A percentile compares a stretch with the other conserved stretches of the same genome.
phyloP scores from a whole-genome alignment of 1,139 yeast species.

The Geotrichum carabidarum region DNA sequence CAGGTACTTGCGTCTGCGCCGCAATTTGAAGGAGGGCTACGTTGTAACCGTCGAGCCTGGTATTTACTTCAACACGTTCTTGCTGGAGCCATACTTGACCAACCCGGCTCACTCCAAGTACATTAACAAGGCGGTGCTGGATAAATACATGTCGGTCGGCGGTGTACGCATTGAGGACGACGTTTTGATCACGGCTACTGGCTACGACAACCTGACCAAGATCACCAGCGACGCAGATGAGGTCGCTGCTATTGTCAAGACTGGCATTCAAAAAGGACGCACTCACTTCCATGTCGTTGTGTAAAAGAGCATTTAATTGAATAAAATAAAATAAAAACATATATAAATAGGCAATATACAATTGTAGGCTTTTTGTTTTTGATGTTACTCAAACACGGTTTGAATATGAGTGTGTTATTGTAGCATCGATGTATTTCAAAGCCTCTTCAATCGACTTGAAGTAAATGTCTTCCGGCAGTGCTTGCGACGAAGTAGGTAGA shows the following conservation, averaged over 20 bases:
- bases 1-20: slow-evolving; percentile 72
- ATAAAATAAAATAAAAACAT: not conserved
- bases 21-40: slow-evolving; percentile 69
- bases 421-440: slow-evolving; percentile 27
- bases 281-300: slow-evolving; percentile 58
- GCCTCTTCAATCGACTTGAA: slow-evolving; percentile 40
- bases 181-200: slow-evolving; percentile 66
- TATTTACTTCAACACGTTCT: slow-evolving; percentile 77
- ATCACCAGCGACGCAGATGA: slow-evolving; percentile 83
- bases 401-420: not conserved
- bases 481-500: not conserved
- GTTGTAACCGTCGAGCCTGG: slow-evolving; percentile 96
- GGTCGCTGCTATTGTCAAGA: slow-evolving; percentile 67
- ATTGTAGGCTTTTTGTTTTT: not conserved
- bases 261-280: slow-evolving; percentile 61
- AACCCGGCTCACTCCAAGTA: slow-evolving; percentile 54
- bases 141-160: slow-evolving; percentile 80
- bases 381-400: not conserved
- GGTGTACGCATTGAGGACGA: slow-evolving; percentile 97
- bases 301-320: slow-evolving; percentile 19
- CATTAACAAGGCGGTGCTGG: slow-evolving; percentile 60
- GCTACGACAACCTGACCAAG: slow-evolving; percentile 74
- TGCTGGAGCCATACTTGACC: slow-evolving; percentile 60
- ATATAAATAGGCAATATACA: not conserved
- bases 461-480: slow-evolving; percentile 24